Evolutionary conservation across 805 yeast genomes (phyloP).

Genomic region (Myxozyma geophila): DNA sequence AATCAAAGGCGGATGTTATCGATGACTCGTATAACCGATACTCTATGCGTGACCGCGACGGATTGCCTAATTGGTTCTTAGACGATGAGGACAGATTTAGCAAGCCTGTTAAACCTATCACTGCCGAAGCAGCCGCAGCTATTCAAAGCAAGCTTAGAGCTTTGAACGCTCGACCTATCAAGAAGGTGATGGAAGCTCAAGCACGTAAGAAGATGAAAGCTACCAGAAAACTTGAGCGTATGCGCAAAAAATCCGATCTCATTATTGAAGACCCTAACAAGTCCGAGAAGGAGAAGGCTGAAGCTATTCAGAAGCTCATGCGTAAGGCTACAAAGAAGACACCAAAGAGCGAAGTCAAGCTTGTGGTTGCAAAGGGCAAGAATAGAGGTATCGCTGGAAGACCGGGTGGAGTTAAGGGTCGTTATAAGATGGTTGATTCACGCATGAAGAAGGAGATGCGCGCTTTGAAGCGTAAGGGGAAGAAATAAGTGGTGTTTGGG

Average conservation of each 20-base stretch:
- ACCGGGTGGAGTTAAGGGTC: slow-evolving; percentile 96
- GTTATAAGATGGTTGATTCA: slow-evolving; percentile 99
- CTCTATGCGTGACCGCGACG: slow-evolving; percentile 88
- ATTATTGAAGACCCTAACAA: slow-evolving; percentile 86
- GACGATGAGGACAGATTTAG: slow-evolving; percentile 91
- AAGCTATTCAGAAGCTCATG: slow-evolving; percentile 86
- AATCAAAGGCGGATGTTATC: slow-evolving; percentile 76
- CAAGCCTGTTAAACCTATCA: slow-evolving; percentile 83
- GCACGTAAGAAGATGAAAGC: slow-evolving; percentile 97
- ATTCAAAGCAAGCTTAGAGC: slow-evolving; percentile 75
- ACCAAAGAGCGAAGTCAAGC: slow-evolving; percentile 77
- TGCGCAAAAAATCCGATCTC: slow-evolving; percentile 89
- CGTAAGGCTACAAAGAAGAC: slow-evolving; percentile 69
- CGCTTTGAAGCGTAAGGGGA: slow-evolving; percentile 86
- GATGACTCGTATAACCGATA: slow-evolving; percentile 92
- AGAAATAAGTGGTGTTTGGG: slow-evolving; percentile 41
- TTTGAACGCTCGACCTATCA: slow-evolving; percentile 95
- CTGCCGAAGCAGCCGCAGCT: slow-evolving; percentile 88
- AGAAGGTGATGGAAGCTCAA: slow-evolving; percentile 97
- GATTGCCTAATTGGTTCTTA: slow-evolving; percentile 94
- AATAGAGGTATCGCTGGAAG: slow-evolving; percentile 90
- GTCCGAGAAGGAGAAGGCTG: slow-evolving; percentile 92
- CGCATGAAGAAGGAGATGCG: slow-evolving; percentile 95
- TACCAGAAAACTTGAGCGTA: slow-evolving; percentile 77
- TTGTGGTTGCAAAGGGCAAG: slow-evolving; percentile 84